phyloP scores from a whole-genome alignment of 352 stramenopile genomes.

The Pythium rhizo-oryzae region DNA sequence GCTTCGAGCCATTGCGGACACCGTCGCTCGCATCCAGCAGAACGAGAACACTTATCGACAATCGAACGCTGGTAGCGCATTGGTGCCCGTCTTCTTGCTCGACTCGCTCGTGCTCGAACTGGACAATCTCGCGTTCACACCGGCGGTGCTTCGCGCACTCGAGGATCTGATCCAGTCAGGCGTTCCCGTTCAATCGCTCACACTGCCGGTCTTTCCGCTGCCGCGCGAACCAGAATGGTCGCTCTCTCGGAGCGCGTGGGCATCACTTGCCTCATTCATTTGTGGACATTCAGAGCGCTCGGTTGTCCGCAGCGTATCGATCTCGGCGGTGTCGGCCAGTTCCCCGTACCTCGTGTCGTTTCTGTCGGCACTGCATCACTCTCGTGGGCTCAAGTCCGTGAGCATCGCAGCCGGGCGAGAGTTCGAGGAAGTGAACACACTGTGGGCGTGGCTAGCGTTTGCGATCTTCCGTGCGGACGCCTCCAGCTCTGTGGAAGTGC shows the following conservation, averaged over 20 bases:
- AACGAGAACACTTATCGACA: neutral
- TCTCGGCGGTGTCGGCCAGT: neutral
- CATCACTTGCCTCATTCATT: neutral
- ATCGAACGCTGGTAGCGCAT: too few relatives aligned
- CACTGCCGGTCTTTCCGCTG: conserved; percentile 1
- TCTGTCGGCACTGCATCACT: neutral
- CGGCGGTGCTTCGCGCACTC: conserved; percentile 1
- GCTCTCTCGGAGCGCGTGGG: neutral
- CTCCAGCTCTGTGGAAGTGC: neutral
- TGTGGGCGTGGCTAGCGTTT: conserved; percentile 14
- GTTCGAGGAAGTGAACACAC: neutral
- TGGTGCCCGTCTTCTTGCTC: neutral
- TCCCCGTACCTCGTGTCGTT: conserved; percentile 7
- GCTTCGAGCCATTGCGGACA: neutral
- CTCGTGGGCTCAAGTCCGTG: neutral
- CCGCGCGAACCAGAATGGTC: neutral
- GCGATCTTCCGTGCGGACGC: conserved; percentile 1
- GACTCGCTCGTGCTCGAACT: conserved; percentile 4
- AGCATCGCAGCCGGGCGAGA: neutral
- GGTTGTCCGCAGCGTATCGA: neutral
- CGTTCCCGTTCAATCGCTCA: neutral
- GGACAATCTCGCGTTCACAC: neutral
- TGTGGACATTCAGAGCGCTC: neutral
- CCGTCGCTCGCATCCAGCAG: neutral
- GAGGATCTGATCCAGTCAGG: conserved; percentile 2